Evolutionary conservation across 257 asterid genomes (phyloP).

Genomic region (Nicotiana obtusifolia): DNA sequence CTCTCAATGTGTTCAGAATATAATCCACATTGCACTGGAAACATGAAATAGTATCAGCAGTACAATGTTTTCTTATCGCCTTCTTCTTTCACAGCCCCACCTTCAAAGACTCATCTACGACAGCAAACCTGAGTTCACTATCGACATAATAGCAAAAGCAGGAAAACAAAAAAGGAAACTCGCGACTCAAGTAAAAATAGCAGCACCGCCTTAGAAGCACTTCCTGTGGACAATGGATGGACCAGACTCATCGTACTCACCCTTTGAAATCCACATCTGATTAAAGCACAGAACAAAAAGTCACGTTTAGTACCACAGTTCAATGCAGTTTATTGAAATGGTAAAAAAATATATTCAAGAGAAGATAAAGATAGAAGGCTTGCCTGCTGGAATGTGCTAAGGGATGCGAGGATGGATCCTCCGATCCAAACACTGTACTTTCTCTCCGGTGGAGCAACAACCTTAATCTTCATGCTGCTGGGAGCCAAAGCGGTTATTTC

Average conservation of each 20-base stretch:
- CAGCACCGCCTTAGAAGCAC: conserved; percentile 9
- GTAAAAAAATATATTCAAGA: background rate
- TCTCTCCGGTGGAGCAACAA: conserved; percentile 9
- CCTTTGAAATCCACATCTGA: conserved; percentile 12
- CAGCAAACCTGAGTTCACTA: conserved; percentile 5
- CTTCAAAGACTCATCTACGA: background rate
- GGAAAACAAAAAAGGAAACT: background rate
- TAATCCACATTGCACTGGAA: background rate
- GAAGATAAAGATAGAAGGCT: background rate
- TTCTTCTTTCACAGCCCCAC: conserved; percentile 5
- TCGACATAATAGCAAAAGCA: background rate
- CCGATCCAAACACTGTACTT: conserved; percentile 13
- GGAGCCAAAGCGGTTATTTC: conserved; percentile 7
- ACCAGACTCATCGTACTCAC: conserved; percentile 11
- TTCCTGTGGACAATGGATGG: conserved; percentile 16
- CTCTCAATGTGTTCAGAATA: background rate
- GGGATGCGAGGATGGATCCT: conserved; percentile 13
- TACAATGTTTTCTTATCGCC: background rate
- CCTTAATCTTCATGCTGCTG: conserved; percentile 14
- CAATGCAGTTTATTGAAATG: background rate
- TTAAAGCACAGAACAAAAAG: background rate
- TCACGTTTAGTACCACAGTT: background rate
- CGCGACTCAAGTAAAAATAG: background rate
- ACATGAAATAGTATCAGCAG: conserved; percentile 2
- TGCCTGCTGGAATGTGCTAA: conserved; percentile 11